A percentile compares a stretch with the other conserved stretches of the same genome.
phyloP scores from a whole-genome alignment of 305 asterid genomes.

The Fraxinus velutina region DNA sequence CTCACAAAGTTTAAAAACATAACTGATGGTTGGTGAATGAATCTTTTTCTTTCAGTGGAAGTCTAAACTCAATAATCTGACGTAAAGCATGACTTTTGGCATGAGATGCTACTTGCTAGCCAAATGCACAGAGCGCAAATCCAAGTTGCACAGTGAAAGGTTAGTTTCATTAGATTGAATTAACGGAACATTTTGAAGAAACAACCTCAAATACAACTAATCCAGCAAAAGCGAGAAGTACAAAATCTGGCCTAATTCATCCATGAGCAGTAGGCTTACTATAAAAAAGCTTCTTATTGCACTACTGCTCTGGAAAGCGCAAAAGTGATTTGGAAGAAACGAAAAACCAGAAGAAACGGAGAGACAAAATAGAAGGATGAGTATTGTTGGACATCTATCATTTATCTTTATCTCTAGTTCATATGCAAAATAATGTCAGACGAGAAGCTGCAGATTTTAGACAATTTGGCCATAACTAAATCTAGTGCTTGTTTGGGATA shows the following conservation, averaged over 20 bases:
- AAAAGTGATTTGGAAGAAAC: neutral
- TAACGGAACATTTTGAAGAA: neutral
- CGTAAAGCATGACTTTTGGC: neutral
- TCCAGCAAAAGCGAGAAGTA: neutral
- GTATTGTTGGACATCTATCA: neutral
- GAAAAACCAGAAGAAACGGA: neutral
- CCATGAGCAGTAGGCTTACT: neutral
- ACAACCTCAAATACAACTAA: neutral
- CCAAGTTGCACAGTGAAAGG: neutral
- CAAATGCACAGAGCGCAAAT: neutral
- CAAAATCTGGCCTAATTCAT: neutral
- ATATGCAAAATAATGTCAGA: neutral
- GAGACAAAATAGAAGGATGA: neutral
- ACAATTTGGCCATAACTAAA: neutral
- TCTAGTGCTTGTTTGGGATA: neutral
- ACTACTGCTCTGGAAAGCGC: neutral
- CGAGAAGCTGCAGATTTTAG: neutral
- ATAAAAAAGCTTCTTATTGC: neutral
- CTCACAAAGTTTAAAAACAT: neutral
- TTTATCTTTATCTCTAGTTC: neutral
- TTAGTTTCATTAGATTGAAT: neutral
- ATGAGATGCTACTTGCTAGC: neutral
- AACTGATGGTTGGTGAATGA: neutral
- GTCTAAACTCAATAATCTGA: neutral
- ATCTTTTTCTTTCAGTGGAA: neutral